phyloP scores from a whole-genome alignment of 257 asterid species.

The Solanum chmielewskii region DNA sequence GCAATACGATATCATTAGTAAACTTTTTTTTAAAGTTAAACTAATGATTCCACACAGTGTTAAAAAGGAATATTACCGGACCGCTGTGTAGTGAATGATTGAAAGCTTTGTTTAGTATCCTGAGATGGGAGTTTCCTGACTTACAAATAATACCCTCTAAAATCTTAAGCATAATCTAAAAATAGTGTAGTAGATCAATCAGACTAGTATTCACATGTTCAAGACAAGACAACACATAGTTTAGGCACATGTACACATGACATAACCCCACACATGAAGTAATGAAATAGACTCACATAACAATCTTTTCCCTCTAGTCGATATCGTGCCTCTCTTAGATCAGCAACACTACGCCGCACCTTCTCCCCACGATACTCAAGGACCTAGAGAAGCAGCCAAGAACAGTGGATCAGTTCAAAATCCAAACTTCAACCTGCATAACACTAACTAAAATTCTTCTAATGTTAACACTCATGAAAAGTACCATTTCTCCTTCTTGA shows the following conservation, averaged over 20 bases:
- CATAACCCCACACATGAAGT: neutral
- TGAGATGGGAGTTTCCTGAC: neutral
- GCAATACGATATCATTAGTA: neutral
- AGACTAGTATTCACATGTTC: neutral
- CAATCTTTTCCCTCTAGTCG: slow-evolving; percentile 81
- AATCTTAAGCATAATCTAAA: neutral
- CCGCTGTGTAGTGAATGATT: neutral
- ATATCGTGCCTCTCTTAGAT: slow-evolving; percentile 77
- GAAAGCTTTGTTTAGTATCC: neutral
- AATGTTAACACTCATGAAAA: neutral
- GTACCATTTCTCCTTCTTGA: slow-evolving; percentile 94
- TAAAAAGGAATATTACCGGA: neutral
- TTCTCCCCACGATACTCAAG: slow-evolving; percentile 89
- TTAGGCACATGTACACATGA: neutral
- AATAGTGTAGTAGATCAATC: neutral
- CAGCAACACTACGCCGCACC: slow-evolving; percentile 82
- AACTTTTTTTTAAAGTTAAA: neutral
- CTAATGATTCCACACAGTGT: neutral
- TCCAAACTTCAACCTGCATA: neutral
- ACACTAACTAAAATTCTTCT: neutral
- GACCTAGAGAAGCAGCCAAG: slow-evolving; percentile 38
- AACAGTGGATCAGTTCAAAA: neutral
- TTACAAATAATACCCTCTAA: neutral
- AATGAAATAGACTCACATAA: slow-evolving; percentile 55
- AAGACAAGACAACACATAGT: neutral